Evolutionary conservation across 352 stramenopile species (phyloP), one percentile per base, ranked within the genome.

Genomic region (Phytophthora capsici): DNA sequence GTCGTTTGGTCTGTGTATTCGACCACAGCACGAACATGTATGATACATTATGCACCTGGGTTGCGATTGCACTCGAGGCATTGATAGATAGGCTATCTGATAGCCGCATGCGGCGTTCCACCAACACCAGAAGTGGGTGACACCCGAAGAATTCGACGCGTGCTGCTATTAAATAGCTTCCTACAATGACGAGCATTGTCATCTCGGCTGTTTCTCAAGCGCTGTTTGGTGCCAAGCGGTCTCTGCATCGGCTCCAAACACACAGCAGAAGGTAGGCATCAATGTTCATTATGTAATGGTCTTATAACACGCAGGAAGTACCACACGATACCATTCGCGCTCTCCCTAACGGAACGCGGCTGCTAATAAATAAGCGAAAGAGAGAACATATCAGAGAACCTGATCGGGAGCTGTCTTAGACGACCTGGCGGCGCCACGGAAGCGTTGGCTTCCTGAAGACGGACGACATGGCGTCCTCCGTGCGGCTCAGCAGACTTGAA

Each of bases 401-500:
- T 55, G 41, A 20, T 16, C 4, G 13, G 36, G 6, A 22, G 7
- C 12, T 5, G 19, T 46, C 17, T 63, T 66, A 75, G n/a, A 75
- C 61, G 19, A 75, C 45, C 46, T 75, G 54, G 26, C 61, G 66
- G 41, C 58, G 54, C 73, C 73, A 78, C 17, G 69, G 52, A 20
- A 80, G 59, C 43, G 57, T 57, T 1, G 79, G 74, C 17, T 69
- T 75, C 10, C 69, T 66, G 41, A 84, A 59, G 14, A 75, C 77
- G 2, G 62, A 62, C 43, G 57, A 84, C 57, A 90, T 50, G 20
- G 72, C 82, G 34, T 88, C 79, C 28, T 80, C 82, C 9, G 82
- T 90, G 65, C 82, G 82, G 30, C 69, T 69, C 19, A 69, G 41
- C 13, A 90, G 46, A 66, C 79, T 90, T 2, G 71, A 67, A 1